Percentiles rank a stretch among this genome's conserved stretches.
These are phyloP conservation scores for Rhizophagus prolifer DNA, from an alignment of 192 early-diverging fungal genomes.

Conservation along the genomic window DNA sequence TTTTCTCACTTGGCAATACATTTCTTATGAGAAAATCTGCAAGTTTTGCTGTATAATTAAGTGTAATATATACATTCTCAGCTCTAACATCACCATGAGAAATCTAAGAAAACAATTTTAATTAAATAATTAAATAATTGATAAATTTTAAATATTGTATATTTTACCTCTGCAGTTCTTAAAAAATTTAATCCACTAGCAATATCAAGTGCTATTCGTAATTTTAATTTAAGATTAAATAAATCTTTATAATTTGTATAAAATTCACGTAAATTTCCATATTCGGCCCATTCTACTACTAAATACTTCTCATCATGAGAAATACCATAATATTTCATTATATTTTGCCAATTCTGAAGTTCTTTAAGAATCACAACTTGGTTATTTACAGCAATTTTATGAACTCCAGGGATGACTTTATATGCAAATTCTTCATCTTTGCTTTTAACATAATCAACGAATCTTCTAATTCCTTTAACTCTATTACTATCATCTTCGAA, in stretches of 20 bases:
- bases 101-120: background rate
- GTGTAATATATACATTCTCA: conserved; percentile 15
- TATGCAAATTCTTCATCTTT: background rate
- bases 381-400: background rate
- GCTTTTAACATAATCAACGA: background rate
- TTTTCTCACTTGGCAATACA: too few relatives aligned
- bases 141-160: too few relatives aligned
- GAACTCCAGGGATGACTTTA: background rate
- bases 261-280: background rate
- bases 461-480: too few relatives aligned
- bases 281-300: conserved; percentile 28
- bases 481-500: too few relatives aligned
- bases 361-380: conserved; percentile 10
- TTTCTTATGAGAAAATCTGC: background rate
- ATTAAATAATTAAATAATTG: too few relatives aligned
- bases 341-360: conserved; percentile 10
- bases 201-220: conserved; percentile 7
- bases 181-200: conserved; percentile 19
- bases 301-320: background rate
- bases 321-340: conserved; percentile 22
- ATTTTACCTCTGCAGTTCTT: background rate
- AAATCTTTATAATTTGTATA: background rate
- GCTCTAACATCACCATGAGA: conserved; percentile 22
- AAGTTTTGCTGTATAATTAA: conserved; percentile 5
- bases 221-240: background rate